Conservation (phyloP, 176 grass and related monocot genomes). For the Phoenix roebelenii region DNA sequence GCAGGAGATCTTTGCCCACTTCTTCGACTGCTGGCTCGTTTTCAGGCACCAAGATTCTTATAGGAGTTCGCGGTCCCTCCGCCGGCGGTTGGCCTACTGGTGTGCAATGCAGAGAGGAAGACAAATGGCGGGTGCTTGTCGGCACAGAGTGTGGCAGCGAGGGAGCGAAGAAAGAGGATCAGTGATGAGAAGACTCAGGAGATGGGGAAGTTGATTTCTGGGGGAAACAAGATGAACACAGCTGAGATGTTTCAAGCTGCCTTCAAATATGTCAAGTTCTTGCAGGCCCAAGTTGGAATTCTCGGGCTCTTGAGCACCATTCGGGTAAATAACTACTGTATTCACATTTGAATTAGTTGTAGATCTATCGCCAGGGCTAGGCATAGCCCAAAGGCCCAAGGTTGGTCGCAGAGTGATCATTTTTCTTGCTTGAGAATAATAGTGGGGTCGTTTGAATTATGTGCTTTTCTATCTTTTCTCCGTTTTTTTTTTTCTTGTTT, state of each 20-base stretch:
- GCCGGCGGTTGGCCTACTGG: neutral
- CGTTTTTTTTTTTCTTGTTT: too few species aligned
- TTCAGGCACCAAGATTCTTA: neutral
- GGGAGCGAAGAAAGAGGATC: conserved; percentile 65
- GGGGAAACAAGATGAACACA: conserved; percentile 52
- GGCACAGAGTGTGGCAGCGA: conserved; percentile 35
- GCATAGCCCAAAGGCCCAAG: too few species aligned
- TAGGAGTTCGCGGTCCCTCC: conserved; percentile 1
- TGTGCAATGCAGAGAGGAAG: neutral
- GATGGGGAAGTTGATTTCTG: conserved; percentile 56
- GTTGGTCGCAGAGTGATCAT: too few species aligned
- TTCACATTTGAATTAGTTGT: neutral
- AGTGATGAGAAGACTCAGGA: conserved; percentile 66
- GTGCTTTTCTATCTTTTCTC: too few species aligned
- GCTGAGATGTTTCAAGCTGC: conserved; percentile 70
- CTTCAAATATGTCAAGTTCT: conserved; percentile 52
- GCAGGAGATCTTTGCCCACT: conserved; percentile 27
- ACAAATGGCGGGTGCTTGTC: conserved; percentile 4
- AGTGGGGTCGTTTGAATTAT: too few species aligned
- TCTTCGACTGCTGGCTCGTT: conserved; percentile 21
- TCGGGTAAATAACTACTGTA: conserved; percentile 21
- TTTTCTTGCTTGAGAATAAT: too few species aligned
- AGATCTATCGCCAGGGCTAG: too few species aligned
- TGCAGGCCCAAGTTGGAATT: conserved; percentile 65
- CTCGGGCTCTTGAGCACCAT: conserved; percentile 40